Evolutionary conservation across 805 yeast species (phyloP), one percentile per base, ranked within the genome.

Genomic region (Cyberlindnera mycetangii): DNA sequence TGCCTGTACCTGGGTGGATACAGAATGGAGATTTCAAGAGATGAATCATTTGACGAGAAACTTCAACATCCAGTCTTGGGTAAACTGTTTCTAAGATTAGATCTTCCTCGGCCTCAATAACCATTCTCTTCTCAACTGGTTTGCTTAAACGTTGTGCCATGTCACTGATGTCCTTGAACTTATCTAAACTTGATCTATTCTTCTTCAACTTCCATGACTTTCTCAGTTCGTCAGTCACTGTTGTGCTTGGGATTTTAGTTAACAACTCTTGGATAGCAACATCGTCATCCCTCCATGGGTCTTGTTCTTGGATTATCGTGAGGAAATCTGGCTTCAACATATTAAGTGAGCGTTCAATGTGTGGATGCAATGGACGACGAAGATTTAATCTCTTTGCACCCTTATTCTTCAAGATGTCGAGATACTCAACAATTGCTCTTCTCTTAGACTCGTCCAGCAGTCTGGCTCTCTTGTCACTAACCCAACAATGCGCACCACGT

Each of bases 401-500:
- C 51, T 75, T 72, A 24, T 76, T 78, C 54, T 72, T 80, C 43
- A 87, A 69, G 1, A 90, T 83, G 54, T 88, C 92, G 61, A 93
- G 64, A 61, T 93, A 93, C 53, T 87, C 90, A 25, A 90, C 83
- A 11, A 93, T 76, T 3, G 95, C 80, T 55, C 84, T 74, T 57
- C 99, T 77, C 48, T 79, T 78, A 5, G 70, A 57, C 62, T 93
- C 98, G 50, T 79, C 85, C 49, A 93, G 65, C 2, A 62, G 56
- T 45, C 97, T 70, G 1, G 97, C 97, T 38, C 90, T 70, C 44
- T 75, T 66, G 61, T 93, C 99, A 65, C 96, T 86, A 19, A 93
- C 75, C 99, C 99, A 93, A 59, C 98, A 95, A 72, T 93, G 99
- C 14, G 95, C 96, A 65, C 99, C 99, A 76, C 99, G 86, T 72